Evolutionary conservation across 1,139 yeast genomes (phyloP).

Genomic region (Nakaseomyces kungkrabaensis): DNA sequence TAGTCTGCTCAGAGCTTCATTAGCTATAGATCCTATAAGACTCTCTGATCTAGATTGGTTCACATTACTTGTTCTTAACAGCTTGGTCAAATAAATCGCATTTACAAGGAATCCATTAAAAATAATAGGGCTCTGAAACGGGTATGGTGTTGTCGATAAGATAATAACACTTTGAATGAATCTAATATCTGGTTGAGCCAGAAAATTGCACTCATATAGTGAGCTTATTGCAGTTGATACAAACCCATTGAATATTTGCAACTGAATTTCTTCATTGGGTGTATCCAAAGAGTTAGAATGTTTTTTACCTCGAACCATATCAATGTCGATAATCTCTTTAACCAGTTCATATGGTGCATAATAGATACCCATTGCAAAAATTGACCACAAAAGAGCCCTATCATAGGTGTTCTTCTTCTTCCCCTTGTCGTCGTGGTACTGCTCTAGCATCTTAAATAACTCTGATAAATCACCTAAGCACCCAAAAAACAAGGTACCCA

Average conservation of each 20-base stretch:
- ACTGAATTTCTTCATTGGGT: neutral
- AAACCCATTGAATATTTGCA: neutral
- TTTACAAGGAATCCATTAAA: constrained; percentile 18
- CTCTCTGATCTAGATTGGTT: constrained; percentile 18
- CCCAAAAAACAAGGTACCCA: constrained; percentile 28
- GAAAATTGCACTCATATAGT: constrained; percentile 9
- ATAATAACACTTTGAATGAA: constrained; percentile 21
- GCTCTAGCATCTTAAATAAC: constrained; percentile 20
- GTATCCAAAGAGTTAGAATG: neutral
- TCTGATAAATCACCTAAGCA: constrained; percentile 25
- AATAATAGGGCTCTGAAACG: constrained; percentile 9
- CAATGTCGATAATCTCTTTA: neutral
- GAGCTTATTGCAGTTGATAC: neutral
- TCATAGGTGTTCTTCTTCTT: constrained; percentile 8
- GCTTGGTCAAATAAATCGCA: constrained; percentile 19
- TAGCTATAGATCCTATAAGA: constrained; percentile 16
- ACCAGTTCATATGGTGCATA: constrained; percentile 19
- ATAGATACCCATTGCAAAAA: constrained; percentile 22
- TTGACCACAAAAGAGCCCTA: constrained; percentile 24
- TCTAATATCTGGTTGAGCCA: constrained; percentile 21
- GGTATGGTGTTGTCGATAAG: constrained; percentile 20
- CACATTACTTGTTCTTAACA: constrained; percentile 15
- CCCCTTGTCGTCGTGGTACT: constrained; percentile 18
- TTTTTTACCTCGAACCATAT: neutral
- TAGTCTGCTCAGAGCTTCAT: constrained; percentile 19